Evolutionary conservation across 768 basidiomycete species (phyloP).

Genomic region (Boletales sp.): DNA sequence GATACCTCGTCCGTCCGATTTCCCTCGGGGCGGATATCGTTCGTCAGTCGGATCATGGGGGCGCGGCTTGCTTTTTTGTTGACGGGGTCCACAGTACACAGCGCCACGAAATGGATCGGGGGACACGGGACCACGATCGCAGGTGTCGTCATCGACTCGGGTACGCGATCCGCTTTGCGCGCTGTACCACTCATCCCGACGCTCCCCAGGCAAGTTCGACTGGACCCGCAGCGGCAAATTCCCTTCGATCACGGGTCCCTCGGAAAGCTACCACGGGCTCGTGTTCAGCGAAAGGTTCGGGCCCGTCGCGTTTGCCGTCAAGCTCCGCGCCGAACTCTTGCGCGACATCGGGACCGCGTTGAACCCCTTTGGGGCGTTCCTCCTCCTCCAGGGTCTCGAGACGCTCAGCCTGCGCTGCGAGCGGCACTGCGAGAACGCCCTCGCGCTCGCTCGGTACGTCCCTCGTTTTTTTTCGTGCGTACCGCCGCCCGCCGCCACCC

Average conservation of each 20-base stretch:
- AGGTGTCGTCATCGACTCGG: constrained; percentile 59
- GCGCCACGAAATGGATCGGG: constrained; percentile 66
- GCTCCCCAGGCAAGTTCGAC: constrained; percentile 50
- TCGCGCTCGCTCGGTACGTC: constrained; percentile 55
- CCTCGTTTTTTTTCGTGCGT: too few relatives aligned
- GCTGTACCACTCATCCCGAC: background rate
- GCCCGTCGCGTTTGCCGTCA: constrained; percentile 46
- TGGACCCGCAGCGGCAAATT: constrained; percentile 52
- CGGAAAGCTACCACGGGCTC: constrained; percentile 56
- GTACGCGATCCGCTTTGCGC: constrained; percentile 27
- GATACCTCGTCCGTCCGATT: constrained; percentile 53
- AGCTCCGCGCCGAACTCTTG: constrained; percentile 48
- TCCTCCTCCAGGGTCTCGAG: constrained; percentile 73
- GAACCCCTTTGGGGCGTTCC: constrained; percentile 57
- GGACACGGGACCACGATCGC: constrained; percentile 67
- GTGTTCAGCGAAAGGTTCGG: constrained; percentile 51
- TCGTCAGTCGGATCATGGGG: constrained; percentile 21
- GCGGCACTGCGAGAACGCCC: constrained; percentile 67
- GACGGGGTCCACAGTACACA: constrained; percentile 38
- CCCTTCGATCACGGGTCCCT: constrained; percentile 52
- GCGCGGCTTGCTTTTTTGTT: background rate
- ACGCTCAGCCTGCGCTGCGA: constrained; percentile 70
- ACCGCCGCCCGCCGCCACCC: too few relatives aligned
- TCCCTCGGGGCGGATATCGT: constrained; percentile 58
- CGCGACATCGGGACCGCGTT: constrained; percentile 52